Percentiles rank a stretch among this genome's conserved stretches.
Conservation (phyloP, 1,284 basidiomycete genomes). For the Fomitopsis pinicola region DNA sequence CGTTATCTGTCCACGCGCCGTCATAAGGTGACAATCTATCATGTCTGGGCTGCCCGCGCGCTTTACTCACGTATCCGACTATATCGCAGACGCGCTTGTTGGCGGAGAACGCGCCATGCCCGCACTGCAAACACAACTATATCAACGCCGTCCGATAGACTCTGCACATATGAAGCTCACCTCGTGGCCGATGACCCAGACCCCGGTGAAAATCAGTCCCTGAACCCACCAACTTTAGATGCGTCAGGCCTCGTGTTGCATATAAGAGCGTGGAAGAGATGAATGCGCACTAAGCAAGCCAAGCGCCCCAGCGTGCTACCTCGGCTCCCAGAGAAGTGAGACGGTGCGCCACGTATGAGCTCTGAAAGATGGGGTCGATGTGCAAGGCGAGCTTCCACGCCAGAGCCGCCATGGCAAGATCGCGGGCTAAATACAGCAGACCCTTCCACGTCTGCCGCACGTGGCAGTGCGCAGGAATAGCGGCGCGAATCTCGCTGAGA, state of each 20-base stretch:
- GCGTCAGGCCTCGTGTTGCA: neutral
- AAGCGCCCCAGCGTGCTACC: slow-evolving; percentile 37
- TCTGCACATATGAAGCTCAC: slow-evolving; percentile 21
- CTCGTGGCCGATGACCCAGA: slow-evolving; percentile 64
- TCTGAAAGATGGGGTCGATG: slow-evolving; percentile 44
- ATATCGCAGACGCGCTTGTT: slow-evolving; percentile 21
- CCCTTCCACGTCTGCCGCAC: slow-evolving; percentile 22
- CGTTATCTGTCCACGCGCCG: slow-evolving; percentile 14
- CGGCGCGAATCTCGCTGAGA: slow-evolving; percentile 48
- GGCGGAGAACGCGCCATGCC: slow-evolving; percentile 26
- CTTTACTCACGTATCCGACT: slow-evolving; percentile 24
- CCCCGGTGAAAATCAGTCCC: slow-evolving; percentile 52
- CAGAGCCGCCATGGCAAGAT: slow-evolving; percentile 40
- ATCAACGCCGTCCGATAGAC: neutral
- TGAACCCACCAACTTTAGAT: slow-evolving; percentile 55
- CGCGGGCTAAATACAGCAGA: slow-evolving; percentile 31
- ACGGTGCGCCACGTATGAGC: slow-evolving; percentile 17
- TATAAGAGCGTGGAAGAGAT: neutral
- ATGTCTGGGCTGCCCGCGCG: neutral
- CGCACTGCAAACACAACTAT: slow-evolving; percentile 20
- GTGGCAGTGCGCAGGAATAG: slow-evolving; percentile 43
- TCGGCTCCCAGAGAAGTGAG: slow-evolving; percentile 34
- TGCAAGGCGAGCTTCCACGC: slow-evolving; percentile 40
- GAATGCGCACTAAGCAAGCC: slow-evolving; percentile 30
- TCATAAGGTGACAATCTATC: neutral